phyloP scores from a whole-genome alignment of 2,329 filamentous ascomycete species.

The Venturia asperata region DNA sequence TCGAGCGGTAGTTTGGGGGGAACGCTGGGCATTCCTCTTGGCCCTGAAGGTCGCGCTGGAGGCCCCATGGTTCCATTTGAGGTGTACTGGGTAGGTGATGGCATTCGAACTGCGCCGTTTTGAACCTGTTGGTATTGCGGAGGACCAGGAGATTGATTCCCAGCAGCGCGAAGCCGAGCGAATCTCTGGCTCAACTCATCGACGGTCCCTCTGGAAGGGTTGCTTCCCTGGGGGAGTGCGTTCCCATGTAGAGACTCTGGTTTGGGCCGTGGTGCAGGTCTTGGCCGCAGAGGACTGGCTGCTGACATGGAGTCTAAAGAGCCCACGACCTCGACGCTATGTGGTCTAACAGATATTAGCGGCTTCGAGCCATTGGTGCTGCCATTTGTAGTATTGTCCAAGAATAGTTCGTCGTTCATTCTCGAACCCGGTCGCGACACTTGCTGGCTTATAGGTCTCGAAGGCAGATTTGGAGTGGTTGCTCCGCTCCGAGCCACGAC shows the following conservation, averaged over 20 bases:
- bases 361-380: background rate
- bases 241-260: slow-evolving; percentile 60
- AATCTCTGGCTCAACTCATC: slow-evolving; percentile 32
- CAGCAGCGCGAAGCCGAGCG: slow-evolving; percentile 29
- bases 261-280: slow-evolving; percentile 54
- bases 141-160: slow-evolving; percentile 19
- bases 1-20: slow-evolving; percentile 45
- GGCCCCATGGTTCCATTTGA: slow-evolving; percentile 22
- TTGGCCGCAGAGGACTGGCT: slow-evolving; percentile 26
- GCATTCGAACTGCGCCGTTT: slow-evolving; percentile 35
- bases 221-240: slow-evolving; percentile 38
- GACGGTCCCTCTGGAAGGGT: slow-evolving; percentile 23
- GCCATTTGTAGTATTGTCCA: slow-evolving; percentile 11
- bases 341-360: background rate
- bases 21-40: slow-evolving; percentile 47
- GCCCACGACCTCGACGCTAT: background rate
- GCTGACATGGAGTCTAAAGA: slow-evolving; percentile 23
- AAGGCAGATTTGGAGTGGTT: background rate
- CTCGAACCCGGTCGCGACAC: slow-evolving; percentile 6
- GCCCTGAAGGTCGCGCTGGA: slow-evolving; percentile 36
- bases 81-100: slow-evolving; percentile 34
- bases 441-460: slow-evolving; percentile 16
- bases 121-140: slow-evolving; percentile 14
- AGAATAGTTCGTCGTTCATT: slow-evolving; percentile 14
- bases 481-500: slow-evolving; percentile 29